These are phyloP conservation scores for Pugionium cornutum DNA, from an alignment of 345 rosid genomes.

Conservation along the genomic window DNA sequence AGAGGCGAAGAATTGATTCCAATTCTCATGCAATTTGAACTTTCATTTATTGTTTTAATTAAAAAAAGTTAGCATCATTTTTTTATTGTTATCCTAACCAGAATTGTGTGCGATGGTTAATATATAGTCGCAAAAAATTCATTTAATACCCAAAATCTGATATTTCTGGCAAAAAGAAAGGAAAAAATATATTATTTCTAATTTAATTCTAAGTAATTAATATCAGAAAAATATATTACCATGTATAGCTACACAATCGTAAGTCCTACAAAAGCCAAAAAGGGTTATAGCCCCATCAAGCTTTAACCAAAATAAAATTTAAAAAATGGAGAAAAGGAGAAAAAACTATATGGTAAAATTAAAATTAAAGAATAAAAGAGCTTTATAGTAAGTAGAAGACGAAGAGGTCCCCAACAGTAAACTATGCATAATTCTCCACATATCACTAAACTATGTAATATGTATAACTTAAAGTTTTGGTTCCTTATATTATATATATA, in stretches of 20 bases:
- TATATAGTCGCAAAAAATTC: conserved; percentile 1
- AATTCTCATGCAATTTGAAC: conserved; percentile 43
- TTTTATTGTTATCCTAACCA: conserved; percentile 10
- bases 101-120: conserved; percentile 25
- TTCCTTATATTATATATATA: conserved; percentile 16
- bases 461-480: conserved; percentile 34
- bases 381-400: conserved; percentile 39
- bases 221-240: conserved; percentile 37
- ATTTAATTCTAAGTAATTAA: conserved; percentile 2
- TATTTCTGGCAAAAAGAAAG: not conserved
- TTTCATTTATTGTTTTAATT: conserved; percentile 28
- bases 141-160: not conserved
- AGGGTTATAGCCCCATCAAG: conserved; percentile 48
- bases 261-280: conserved; percentile 75
- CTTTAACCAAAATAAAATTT: conserved; percentile 38
- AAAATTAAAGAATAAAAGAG: conserved; percentile 36
- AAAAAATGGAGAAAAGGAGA: conserved; percentile 30
- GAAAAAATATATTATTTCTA: not conserved
- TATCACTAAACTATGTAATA: conserved; percentile 26
- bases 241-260: conserved; percentile 61
- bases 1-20: conserved; percentile 85
- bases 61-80: conserved; percentile 20
- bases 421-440: conserved; percentile 45
- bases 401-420: conserved; percentile 56
- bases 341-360: conserved; percentile 36